Evolutionary conservation across 768 basidiomycete species (phyloP), one percentile per base, ranked within the genome.

Genomic region (Pleurotus cornucopiae): DNA sequence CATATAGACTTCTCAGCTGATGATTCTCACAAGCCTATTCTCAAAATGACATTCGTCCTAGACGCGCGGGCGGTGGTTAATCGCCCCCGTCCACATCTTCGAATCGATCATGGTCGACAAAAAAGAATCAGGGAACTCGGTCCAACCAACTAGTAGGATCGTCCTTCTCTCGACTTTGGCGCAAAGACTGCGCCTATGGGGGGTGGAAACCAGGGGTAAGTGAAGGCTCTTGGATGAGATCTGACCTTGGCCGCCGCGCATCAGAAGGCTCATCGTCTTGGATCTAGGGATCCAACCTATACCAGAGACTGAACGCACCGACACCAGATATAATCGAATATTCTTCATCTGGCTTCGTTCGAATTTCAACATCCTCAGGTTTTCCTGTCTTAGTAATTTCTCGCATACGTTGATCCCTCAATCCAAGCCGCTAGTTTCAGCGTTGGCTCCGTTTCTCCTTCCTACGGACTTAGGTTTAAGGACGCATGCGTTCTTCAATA

Each of bases 331-430:
- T 62, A 79, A 72, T 68, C 88, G 89, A 60, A 76, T 88, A 23
- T 89, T 90, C 73, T 88, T 89, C 69, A 75, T 89, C 6, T 91
- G 85, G 85, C 85, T 90, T 64, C 82, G 88, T 0, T 76, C 81
- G 57, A 89, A 88, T 67, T 73, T 82, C 66, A 89, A 89, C 62
- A 83, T 89, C 47, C 74, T 89, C 48, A 76, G 78, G 72, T 16
- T 39, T 23, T 23, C 9, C 16, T 18, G 3, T 5, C 45, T 56
- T 52, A 21, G n/a, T 41, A 25, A 21, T 18, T 3, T 13, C 23
- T 21, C 45, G 6, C 48, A 7, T 49, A 1, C n/a, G 1, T 41
- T 9, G 23, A 34, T 18, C 13, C 38, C 21, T 21, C 38, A 12
- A 20, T 40, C 37, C 20, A 14, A 16, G 30, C 49, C 34, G 37